A percentile compares a stretch with the other conserved stretches of the same genome.
Evolutionary conservation across 257 asterid species (phyloP).

Genomic region (Solanum clarkiae): DNA sequence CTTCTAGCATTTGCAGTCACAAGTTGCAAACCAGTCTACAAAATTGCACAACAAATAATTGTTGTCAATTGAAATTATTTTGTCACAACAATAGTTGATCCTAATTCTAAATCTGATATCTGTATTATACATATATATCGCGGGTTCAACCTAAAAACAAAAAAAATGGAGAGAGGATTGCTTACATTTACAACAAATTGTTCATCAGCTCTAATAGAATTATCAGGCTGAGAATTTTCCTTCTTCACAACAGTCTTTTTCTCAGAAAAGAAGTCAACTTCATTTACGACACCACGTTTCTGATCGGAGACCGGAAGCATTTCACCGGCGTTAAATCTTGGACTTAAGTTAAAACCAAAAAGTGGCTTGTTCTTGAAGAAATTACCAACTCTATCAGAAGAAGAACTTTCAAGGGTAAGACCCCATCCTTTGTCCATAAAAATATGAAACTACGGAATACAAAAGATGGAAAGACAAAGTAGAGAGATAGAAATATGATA

Average conservation of each 20-base stretch:
- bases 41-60: neutral
- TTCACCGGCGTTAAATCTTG: constrained; percentile 11
- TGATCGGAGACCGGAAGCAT: constrained; percentile 9
- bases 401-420: constrained; percentile 52
- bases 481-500: neutral
- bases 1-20: constrained; percentile 65
- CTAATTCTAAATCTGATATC: neutral
- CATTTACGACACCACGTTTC: constrained; percentile 26
- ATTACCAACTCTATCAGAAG: constrained; percentile 14
- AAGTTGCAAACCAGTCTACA: constrained; percentile 88
- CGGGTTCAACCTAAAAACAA: neutral
- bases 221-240: constrained; percentile 21
- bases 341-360: constrained; percentile 50
- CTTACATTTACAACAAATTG: constrained; percentile 45
- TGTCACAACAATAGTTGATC: neutral
- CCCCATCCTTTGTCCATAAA: constrained; percentile 90
- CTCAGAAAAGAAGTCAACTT: constrained; percentile 79
- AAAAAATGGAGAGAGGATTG: neutral
- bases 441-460: neutral
- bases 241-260: constrained; percentile 34
- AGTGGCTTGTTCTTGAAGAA: constrained; percentile 39
- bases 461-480: neutral
- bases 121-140: neutral
- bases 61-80: neutral
- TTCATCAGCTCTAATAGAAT: neutral